These are phyloP conservation scores for Xylaria sp. DNA, from an alignment of 2,329 filamentous ascomycete species.

Conservation along the genomic window DNA sequence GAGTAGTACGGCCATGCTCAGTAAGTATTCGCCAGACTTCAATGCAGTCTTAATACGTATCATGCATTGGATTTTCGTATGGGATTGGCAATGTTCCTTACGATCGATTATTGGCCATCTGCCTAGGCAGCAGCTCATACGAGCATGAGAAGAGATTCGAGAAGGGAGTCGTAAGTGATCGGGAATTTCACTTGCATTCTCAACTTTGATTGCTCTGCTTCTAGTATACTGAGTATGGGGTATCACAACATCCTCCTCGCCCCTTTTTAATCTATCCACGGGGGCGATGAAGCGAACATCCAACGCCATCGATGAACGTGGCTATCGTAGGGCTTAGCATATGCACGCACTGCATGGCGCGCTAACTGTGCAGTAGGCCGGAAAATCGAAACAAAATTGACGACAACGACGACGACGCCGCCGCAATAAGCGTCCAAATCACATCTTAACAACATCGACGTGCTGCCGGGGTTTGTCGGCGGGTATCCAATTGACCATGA, in stretches of 20 bases:
- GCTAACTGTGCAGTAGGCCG: neutral
- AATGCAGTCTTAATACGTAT: constrained; percentile 3
- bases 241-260: neutral
- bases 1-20: neutral
- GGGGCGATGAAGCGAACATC: neutral
- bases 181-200: neutral
- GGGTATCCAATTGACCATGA: neutral
- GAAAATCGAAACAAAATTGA: neutral
- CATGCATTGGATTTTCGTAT: constrained; percentile 4
- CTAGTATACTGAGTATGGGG: neutral
- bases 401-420: no score
- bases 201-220: neutral
- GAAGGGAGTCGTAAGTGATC: neutral
- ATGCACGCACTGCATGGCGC: neutral
- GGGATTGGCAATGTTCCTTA: neutral
- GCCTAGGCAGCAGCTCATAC: neutral
- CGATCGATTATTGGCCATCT: neutral
- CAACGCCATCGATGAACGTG: neutral
- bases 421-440: constrained; percentile 18
- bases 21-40: neutral
- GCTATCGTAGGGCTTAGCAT: neutral
- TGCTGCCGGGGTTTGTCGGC: neutral
- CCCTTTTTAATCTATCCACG: neutral
- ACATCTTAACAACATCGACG: constrained; percentile 1
- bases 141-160: neutral